Base-by-base conservation (phyloP, 2,329 filamentous ascomycete genomes). In the Fusarium virguliforme region DNA sequence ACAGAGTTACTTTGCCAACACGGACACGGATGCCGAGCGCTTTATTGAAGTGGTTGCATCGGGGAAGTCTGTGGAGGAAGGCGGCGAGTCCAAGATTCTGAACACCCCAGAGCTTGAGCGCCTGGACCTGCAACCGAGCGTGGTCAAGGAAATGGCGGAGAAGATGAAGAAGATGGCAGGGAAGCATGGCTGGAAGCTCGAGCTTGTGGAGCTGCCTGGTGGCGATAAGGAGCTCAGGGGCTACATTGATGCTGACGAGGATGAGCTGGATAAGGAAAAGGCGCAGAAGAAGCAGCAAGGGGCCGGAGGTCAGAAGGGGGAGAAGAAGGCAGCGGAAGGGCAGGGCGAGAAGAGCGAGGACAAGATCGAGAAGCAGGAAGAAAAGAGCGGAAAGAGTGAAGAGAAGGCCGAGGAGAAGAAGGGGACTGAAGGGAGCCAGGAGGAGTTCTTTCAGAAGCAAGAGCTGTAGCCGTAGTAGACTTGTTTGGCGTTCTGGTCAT, bases 111-210 rank as follows among this genome's bases (percentile, higher is more conserved):
- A 95, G 68, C 83, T 97, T 38, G 88, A 90, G 75, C 87, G 89
- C 74, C 82, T 93, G 48, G 89, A 92, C 13, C 83, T 95, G 32
- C 87, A 91, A 60, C 87, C 88, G 0, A 86, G 91, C 51, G 85
- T 90, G 46, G 85, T 97, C 4, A 90, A 95, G 73, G 85, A 90
- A 50, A 84, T 97, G 77, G 88, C 88, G 74, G 86, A 90, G 68
- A 85, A 93, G 76, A 81, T 97, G 64, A 86, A 92, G 77, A 87
- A 89, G 74, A 77, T 92, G 41, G 93, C 93, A 0, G 88, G 90
- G 3, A 89, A 91, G 8, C 88, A 90, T 71, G 89, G 90, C 15
- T 97, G 94, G 94, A 92, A 90, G 75, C 83, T 97, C 65, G 93
- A 96, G 79, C 85, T 96, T 13, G 88, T 96, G 1, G 92, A 96